A percentile compares a stretch with the other conserved stretches of the same genome.
These are phyloP conservation scores for Mycena haematopus DNA, from an alignment of 768 basidiomycete genomes.

Conservation along the genomic window DNA sequence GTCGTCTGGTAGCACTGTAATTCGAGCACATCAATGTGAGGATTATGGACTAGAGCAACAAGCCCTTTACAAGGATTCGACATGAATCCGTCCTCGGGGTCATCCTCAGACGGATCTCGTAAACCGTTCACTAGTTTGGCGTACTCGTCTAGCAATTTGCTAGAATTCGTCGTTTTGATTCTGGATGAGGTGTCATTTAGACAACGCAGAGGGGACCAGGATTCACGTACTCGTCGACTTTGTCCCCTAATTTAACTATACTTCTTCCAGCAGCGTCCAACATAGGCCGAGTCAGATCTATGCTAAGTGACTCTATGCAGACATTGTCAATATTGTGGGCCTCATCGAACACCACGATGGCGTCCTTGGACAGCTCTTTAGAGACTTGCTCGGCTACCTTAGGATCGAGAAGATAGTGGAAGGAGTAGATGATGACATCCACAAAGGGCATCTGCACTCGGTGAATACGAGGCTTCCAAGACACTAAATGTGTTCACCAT, in stretches of 20 bases:
- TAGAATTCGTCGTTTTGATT: conserved; percentile 92
- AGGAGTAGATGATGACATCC: conserved; percentile 97
- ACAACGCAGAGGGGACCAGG: background rate
- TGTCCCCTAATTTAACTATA: conserved; percentile 83
- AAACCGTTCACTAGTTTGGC: conserved; percentile 93
- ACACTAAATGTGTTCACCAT: conserved; percentile 65
- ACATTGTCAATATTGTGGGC: conserved; percentile 99
- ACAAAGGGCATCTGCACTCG: conserved; percentile 87
- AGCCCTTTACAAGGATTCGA: conserved; percentile 78
- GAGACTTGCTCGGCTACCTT: conserved; percentile 99
- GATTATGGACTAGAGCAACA: background rate
- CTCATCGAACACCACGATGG: conserved; percentile 99
- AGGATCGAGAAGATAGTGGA: conserved; percentile 97
- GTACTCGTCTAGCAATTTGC: conserved; percentile 96
- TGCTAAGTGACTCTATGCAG: conserved; percentile 97
- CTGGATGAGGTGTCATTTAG: conserved; percentile 47
- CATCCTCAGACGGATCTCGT: conserved; percentile 71
- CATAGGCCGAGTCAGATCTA: conserved; percentile 97
- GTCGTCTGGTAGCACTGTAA: conserved; percentile 88
- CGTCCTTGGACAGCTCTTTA: conserved; percentile 95
- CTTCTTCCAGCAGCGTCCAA: conserved; percentile 92
- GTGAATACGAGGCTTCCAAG: conserved; percentile 16
- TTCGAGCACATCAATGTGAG: conserved; percentile 12
- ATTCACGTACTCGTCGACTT: conserved; percentile 88
- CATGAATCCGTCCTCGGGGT: conserved; percentile 79